These are phyloP conservation scores for Peronospora farinosa DNA, from an alignment of 352 stramenopile species.

Conservation along the genomic window DNA sequence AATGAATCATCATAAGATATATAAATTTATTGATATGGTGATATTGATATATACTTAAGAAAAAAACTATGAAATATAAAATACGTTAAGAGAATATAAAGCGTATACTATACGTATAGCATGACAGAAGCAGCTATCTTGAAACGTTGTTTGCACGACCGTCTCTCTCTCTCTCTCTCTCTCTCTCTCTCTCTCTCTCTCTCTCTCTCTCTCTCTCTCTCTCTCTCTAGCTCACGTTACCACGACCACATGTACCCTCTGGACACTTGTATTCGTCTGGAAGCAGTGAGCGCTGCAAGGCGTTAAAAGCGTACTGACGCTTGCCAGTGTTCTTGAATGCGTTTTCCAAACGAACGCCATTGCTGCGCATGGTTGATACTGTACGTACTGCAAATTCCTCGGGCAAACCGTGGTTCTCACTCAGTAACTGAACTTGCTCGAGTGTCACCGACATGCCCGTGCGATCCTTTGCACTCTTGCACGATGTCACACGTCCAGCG, in stretches of 20 bases:
- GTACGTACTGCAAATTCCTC: slow-evolving; percentile 53
- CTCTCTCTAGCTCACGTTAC: slow-evolving; percentile 33
- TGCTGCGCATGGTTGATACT: slow-evolving; percentile 71
- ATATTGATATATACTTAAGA: no score
- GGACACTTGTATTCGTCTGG: slow-evolving; percentile 73
- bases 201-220: no score
- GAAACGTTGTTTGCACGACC: no score
- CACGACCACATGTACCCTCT: slow-evolving; percentile 75
- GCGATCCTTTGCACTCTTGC: slow-evolving; percentile 94
- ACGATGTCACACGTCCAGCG: slow-evolving; percentile 88
- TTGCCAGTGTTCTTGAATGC: slow-evolving; percentile 74
- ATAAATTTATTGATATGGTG: no score
- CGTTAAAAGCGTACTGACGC: slow-evolving; percentile 71
- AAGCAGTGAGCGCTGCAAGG: slow-evolving; percentile 66
- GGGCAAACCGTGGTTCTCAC: slow-evolving; percentile 52
- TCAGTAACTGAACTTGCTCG: slow-evolving; percentile 77
- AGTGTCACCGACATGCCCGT: slow-evolving; percentile 94
- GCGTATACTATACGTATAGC: no score
- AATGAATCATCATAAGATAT: no score
- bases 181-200: no score
- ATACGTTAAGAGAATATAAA: no score
- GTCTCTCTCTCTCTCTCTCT: no score
- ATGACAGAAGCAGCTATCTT: no score
- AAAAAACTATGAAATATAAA: no score
- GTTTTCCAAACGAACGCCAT: slow-evolving; percentile 65